Evolutionary conservation across 306 rosid species (phyloP).

Genomic region (Castanospermum australe): DNA sequence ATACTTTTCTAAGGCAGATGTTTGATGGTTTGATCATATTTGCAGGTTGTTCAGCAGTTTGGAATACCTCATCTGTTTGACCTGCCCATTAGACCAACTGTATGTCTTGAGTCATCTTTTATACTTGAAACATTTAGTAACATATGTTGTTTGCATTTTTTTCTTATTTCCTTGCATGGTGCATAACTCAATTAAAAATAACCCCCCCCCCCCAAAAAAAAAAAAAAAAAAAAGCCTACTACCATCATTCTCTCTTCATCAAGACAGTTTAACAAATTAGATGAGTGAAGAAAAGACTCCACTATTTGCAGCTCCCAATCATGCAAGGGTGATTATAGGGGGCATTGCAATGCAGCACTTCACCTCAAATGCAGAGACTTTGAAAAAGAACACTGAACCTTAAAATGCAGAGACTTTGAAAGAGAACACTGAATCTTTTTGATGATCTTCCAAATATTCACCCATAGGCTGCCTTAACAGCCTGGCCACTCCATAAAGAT

Average conservation of each 20-base stretch:
- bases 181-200: background rate
- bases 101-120: constrained; percentile 28
- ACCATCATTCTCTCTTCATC: background rate
- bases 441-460: background rate
- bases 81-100: constrained; percentile 73
- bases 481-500: background rate
- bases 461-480: no score
- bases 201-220: no score
- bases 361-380: background rate
- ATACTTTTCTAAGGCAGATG: background rate
- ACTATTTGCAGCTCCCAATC: background rate
- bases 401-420: background rate
- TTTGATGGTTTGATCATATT: constrained; percentile 10
- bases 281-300: background rate
- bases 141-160: background rate
- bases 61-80: constrained; percentile 75
- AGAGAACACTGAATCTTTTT: background rate
- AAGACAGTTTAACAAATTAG: background rate
- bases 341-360: background rate
- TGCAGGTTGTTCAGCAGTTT: constrained; percentile 72
- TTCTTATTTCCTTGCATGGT: background rate
- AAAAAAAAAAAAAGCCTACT: background rate
- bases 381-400: background rate
- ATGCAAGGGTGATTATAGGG: background rate
- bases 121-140: background rate